Conservation (phyloP, 2,329 filamentous ascomycete genomes). For the Ilyonectria sp. region DNA sequence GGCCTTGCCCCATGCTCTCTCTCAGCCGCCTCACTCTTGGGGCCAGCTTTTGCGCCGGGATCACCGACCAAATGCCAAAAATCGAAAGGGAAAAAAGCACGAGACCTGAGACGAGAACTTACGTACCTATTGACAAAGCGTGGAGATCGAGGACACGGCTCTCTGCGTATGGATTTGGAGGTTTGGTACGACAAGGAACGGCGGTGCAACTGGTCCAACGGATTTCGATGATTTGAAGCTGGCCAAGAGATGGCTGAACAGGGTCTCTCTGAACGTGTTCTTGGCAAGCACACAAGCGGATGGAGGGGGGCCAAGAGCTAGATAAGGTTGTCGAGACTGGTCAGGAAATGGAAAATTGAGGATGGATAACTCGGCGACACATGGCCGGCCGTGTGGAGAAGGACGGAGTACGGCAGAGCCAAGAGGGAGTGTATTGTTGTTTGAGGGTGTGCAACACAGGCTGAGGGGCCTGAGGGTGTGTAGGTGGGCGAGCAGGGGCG, state of each 20-base stretch:
- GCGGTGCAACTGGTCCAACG: conserved; percentile 40
- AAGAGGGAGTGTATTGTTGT: conserved; percentile 40
- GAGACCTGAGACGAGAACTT: conserved; percentile 44
- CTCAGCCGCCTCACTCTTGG: conserved; percentile 48
- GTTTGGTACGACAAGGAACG: conserved; percentile 19
- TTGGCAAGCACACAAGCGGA: conserved; percentile 39
- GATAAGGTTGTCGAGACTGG: conserved; percentile 50
- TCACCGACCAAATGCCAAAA: conserved; percentile 47
- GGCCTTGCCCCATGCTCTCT: conserved; percentile 50
- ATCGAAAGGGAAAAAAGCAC: conserved; percentile 33
- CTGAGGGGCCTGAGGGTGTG: not conserved
- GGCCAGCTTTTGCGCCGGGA: conserved; percentile 42
- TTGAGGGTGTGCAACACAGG: conserved; percentile 24
- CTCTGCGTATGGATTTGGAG: not conserved
- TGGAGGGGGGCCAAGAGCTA: conserved; percentile 45
- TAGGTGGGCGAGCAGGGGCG: conserved; percentile 1
- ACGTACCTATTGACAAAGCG: conserved; percentile 45
- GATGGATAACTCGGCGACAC: conserved; percentile 53
- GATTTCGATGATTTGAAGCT: conserved; percentile 19
- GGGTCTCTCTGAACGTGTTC: conserved; percentile 42
- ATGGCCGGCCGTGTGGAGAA: conserved; percentile 51
- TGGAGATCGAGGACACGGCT: conserved; percentile 9
- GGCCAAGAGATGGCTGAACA: conserved; percentile 34
- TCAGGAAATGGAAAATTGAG: conserved; percentile 44
- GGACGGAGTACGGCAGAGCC: conserved; percentile 48